Conservation (phyloP, 768 basidiomycete species). For the Baorangia bicolor region DNA sequence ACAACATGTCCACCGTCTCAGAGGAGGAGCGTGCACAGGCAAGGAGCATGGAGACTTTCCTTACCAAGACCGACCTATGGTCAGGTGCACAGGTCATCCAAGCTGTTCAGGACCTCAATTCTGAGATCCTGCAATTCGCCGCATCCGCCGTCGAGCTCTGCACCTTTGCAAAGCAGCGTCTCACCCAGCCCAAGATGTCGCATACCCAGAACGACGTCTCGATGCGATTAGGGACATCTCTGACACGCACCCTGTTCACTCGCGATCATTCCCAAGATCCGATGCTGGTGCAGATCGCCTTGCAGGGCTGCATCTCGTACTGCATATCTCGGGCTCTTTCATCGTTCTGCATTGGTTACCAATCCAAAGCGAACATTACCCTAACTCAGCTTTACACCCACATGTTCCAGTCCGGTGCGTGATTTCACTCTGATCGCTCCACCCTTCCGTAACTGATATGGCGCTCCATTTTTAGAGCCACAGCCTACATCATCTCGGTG, state of each 20-base stretch:
- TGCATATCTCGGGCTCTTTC: constrained; percentile 67
- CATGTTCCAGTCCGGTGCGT: constrained; percentile 54
- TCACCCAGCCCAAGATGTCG: constrained; percentile 39
- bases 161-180: constrained; percentile 45
- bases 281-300: constrained; percentile 70
- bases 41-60: constrained; percentile 61
- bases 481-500: constrained; percentile 78
- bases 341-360: constrained; percentile 73
- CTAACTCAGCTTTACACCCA: constrained; percentile 60
- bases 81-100: constrained; percentile 78
- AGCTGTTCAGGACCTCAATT: constrained; percentile 76
- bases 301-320: constrained; percentile 68
- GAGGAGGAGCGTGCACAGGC: constrained; percentile 58
- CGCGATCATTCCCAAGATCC: constrained; percentile 76
- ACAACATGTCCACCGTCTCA: constrained; percentile 33
- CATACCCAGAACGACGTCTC: constrained; percentile 61
- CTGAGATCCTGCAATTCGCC: constrained; percentile 78
- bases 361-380: constrained; percentile 65
- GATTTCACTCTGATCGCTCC: not conserved
- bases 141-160: constrained; percentile 72
- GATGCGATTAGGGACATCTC: constrained; percentile 59
- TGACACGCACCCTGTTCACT: constrained; percentile 58
- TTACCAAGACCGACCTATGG: constrained; percentile 73
- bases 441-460: constrained; percentile 14
- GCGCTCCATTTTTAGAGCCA: constrained; percentile 46